phyloP scores from a whole-genome alignment of 2,329 filamentous ascomycete genomes.

The Lomentospora prolificans region DNA sequence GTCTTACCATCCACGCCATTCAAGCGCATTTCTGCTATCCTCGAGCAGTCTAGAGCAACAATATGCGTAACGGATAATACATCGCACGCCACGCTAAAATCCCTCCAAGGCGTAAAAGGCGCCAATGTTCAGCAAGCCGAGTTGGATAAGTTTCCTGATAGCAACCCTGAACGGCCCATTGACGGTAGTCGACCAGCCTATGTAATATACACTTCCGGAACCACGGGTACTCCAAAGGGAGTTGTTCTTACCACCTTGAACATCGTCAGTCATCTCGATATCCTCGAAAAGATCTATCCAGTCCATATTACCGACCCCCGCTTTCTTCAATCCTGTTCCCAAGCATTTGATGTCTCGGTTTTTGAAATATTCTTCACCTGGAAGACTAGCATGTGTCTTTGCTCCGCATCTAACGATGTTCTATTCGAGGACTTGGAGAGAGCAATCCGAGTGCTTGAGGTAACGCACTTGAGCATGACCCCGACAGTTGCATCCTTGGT shows the following conservation, averaged over 20 bases:
- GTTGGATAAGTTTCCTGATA: conserved; percentile 19
- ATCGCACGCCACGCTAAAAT: conserved; percentile 9
- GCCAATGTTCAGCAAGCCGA: conserved; percentile 24
- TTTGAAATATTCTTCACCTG: conserved; percentile 88
- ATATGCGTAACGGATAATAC: conserved; percentile 32
- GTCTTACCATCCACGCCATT: conserved; percentile 61
- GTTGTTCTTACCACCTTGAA: conserved; percentile 70
- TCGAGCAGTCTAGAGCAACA: conserved; percentile 46
- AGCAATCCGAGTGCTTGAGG: conserved; percentile 49
- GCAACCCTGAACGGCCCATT: conserved; percentile 27
- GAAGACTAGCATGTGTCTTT: conserved; percentile 68
- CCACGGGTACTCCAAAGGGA: conserved; percentile 71
- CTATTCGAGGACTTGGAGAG: conserved; percentile 64
- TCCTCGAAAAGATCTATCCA: conserved; percentile 58
- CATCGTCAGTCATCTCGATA: conserved; percentile 64
- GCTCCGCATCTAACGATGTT: conserved; percentile 62
- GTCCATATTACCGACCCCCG: conserved; percentile 35
- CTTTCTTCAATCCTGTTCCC: conserved; percentile 75
- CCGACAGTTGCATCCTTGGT: conserved; percentile 76
- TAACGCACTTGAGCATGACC: conserved; percentile 79
- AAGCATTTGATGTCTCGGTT: conserved; percentile 79
- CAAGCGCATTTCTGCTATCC: conserved; percentile 49
- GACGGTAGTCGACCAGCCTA: conserved; percentile 54
- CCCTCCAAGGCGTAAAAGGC: conserved; percentile 8
- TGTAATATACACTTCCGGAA: conserved; percentile 75